Conservation (phyloP, 805 yeast species). For the Schwanniomyces vanrijiae region DNA sequence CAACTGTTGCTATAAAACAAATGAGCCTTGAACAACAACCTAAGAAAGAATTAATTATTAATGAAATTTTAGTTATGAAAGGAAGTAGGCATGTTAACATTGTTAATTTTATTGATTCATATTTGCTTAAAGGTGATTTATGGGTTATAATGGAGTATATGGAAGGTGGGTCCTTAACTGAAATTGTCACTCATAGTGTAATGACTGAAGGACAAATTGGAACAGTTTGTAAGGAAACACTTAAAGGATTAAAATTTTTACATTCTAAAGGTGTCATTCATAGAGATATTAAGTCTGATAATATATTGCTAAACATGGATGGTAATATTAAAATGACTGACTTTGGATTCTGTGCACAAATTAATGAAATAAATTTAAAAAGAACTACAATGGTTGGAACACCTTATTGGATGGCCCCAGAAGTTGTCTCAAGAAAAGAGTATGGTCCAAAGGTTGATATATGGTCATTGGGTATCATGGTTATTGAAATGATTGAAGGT, state of each 20-base stretch:
- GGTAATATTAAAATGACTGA: conserved; percentile 95
- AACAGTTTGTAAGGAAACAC: conserved; percentile 89
- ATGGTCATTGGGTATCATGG: conserved; percentile 98
- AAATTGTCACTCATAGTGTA: conserved; percentile 85
- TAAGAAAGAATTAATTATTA: conserved; percentile 89
- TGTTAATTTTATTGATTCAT: conserved; percentile 91
- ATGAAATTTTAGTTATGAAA: conserved; percentile 94
- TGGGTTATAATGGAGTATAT: conserved; percentile 99
- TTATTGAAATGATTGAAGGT: conserved; percentile 97
- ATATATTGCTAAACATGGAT: conserved; percentile 73
- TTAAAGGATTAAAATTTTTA: conserved; percentile 80
- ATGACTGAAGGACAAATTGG: conserved; percentile 95
- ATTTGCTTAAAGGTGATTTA: conserved; percentile 69
- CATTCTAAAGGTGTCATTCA: conserved; percentile 94
- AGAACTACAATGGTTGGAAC: conserved; percentile 99
- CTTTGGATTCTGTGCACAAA: conserved; percentile 94
- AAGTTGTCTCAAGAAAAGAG: conserved; percentile 90
- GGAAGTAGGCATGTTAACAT: conserved; percentile 87
- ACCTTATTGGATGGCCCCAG: conserved; percentile 99
- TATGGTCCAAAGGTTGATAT: conserved; percentile 97
- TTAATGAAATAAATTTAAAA: conserved; percentile 57
- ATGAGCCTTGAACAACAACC: conserved; percentile 96
- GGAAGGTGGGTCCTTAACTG: conserved; percentile 98
- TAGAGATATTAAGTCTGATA: conserved; percentile 94
- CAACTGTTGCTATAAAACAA: conserved; percentile 89